phyloP scores from a whole-genome alignment of 768 basidiomycete species.

The Leccinum obscurum region DNA sequence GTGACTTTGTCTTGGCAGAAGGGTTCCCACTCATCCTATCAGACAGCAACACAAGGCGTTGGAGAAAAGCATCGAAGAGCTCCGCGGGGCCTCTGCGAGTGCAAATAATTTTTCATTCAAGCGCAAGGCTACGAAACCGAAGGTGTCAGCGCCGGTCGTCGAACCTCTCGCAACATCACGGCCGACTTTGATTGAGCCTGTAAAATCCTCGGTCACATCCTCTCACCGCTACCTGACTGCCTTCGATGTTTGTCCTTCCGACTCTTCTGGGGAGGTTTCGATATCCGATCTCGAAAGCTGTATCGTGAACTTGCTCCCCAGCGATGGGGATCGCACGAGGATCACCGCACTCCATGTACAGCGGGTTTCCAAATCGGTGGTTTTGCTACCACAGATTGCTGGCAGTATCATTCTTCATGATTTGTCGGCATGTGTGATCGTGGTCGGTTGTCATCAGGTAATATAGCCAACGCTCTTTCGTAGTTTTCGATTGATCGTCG shows the following conservation, averaged over 20 bases:
- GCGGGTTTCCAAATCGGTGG: constrained; percentile 56
- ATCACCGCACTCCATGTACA: constrained; percentile 38
- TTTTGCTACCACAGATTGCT: constrained; percentile 62
- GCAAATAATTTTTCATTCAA: constrained; percentile 75
- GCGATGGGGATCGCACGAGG: constrained; percentile 4
- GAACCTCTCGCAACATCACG: background rate
- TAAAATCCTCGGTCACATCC: constrained; percentile 43
- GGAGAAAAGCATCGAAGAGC: constrained; percentile 53
- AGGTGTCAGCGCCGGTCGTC: constrained; percentile 2
- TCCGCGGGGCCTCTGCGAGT: constrained; percentile 45
- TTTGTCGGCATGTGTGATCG: constrained; percentile 60
- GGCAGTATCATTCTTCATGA: constrained; percentile 78
- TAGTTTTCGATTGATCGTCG: background rate
- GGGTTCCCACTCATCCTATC: constrained; percentile 13
- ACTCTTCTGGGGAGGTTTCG: constrained; percentile 47
- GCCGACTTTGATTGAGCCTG: constrained; percentile 28
- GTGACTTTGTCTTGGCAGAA: background rate
- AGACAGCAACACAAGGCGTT: constrained; percentile 65
- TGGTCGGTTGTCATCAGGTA: constrained; percentile 82
- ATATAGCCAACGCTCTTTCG: background rate
- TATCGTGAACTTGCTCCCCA: constrained; percentile 63
- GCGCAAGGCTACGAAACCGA: constrained; percentile 37
- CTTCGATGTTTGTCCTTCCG: constrained; percentile 35
- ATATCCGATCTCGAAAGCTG: constrained; percentile 69
- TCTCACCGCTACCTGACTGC: constrained; percentile 47